Conservation (phyloP, 148 eudicot species). For the Rheum nobile region DNA sequence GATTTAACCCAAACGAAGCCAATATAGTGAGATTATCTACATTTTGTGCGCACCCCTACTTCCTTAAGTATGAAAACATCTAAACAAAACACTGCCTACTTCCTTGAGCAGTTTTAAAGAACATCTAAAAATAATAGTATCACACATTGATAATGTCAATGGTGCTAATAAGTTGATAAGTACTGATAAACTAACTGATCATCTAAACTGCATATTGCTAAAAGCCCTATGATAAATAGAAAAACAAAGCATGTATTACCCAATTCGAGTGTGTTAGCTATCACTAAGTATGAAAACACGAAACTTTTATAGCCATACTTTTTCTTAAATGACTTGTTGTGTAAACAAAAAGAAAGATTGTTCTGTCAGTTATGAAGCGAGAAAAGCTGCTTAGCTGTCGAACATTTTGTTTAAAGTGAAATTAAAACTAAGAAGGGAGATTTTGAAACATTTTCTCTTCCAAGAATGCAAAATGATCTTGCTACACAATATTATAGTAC, state of each 20-base stretch:
- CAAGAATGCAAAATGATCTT: background rate
- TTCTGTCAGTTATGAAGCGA: background rate
- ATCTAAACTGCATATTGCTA: background rate
- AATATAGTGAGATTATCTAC: too few relatives aligned
- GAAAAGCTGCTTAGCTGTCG: background rate
- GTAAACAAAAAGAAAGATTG: background rate
- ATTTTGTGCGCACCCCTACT: too few relatives aligned
- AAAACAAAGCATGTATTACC: background rate
- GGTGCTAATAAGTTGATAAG: too few relatives aligned
- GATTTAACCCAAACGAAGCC: too few relatives aligned
- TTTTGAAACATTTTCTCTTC: background rate
- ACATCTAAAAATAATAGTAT: background rate
- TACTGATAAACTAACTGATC: background rate
- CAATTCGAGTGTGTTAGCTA: background rate
- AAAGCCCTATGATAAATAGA: background rate
- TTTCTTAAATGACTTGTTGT: background rate
- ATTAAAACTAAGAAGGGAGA: background rate
- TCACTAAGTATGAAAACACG: background rate
- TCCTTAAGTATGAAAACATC: too few relatives aligned
- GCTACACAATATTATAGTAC: background rate
- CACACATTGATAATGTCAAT: background rate
- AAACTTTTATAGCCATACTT: background rate
- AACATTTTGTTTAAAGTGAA: background rate
- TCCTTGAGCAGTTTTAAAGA: background rate
- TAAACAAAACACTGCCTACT: background rate